phyloP scores from a whole-genome alignment of 306 rosid genomes.

The Cucurbita maxima region DNA sequence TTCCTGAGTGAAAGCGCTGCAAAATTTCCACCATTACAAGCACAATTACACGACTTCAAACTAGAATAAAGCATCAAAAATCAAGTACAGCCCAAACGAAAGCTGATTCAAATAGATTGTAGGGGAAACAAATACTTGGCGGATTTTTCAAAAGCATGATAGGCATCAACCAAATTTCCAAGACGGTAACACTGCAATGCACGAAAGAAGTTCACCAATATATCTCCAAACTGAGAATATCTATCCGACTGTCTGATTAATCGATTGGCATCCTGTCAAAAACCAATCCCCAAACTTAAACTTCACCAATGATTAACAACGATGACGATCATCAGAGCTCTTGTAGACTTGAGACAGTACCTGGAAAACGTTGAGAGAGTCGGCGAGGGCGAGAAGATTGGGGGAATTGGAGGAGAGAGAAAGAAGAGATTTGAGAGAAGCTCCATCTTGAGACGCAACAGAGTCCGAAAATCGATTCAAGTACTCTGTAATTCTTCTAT shows the following conservation, averaged over 20 bases:
- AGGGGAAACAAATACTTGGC: slow-evolving; percentile 31
- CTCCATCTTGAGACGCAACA: slow-evolving; percentile 52
- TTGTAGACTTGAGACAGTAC: background rate
- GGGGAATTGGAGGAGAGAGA: slow-evolving; percentile 58
- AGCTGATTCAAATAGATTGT: background rate
- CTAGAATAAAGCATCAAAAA: background rate
- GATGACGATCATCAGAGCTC: background rate
- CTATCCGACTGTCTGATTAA: slow-evolving; percentile 61
- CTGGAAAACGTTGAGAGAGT: slow-evolving; percentile 59
- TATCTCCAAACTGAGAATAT: slow-evolving; percentile 46
- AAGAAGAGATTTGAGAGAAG: slow-evolving; percentile 51
- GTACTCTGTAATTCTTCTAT: slow-evolving; percentile 65
- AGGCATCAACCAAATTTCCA: slow-evolving; percentile 46
- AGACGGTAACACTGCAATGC: slow-evolving; percentile 46
- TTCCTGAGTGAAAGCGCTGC: slow-evolving; percentile 91
- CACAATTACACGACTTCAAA: background rate
- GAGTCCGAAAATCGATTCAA: slow-evolving; percentile 64
- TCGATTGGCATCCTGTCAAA: slow-evolving; percentile 36
- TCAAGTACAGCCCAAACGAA: background rate
- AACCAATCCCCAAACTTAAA: background rate
- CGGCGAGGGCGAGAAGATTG: slow-evolving; percentile 50
- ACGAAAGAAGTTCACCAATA: slow-evolving; percentile 55
- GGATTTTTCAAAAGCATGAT: slow-evolving; percentile 66
- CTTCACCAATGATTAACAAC: background rate
- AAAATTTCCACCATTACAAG: slow-evolving; percentile 11